These are phyloP conservation scores for Nakaseomyces kungkrabaensis DNA, from an alignment of 1,139 yeast species.

Conservation along the genomic window DNA sequence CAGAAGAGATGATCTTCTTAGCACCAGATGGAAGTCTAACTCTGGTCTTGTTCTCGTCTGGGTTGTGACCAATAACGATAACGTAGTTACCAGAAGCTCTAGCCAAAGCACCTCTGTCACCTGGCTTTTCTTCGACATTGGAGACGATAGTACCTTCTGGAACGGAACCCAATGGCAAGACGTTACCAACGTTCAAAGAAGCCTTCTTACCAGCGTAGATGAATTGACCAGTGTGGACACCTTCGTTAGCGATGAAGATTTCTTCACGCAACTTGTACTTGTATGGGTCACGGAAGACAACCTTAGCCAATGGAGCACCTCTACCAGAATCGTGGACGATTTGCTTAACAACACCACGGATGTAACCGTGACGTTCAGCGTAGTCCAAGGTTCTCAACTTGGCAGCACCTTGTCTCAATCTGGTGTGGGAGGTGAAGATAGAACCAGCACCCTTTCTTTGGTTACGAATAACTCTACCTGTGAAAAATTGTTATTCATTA, in stretches of 20 bases:
- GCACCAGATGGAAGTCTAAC: conserved; percentile 99
- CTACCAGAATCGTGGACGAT: conserved; percentile 99
- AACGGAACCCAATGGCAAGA: conserved; percentile 90
- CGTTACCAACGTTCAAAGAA: conserved; percentile 93
- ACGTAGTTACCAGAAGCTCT: conserved; percentile 99
- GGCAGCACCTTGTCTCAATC: conserved; percentile 99
- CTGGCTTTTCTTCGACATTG: conserved; percentile 97
- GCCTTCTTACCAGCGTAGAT: conserved; percentile 99
- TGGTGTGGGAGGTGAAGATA: conserved; percentile 99
- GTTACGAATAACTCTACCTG: conserved; percentile 99
- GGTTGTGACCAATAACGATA: conserved; percentile 98
- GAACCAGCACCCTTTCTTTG: conserved; percentile 99
- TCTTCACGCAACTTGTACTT: conserved; percentile 96
- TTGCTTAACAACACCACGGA: conserved; percentile 97
- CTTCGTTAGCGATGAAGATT: conserved; percentile 98
- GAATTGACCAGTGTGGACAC: conserved; percentile 99
- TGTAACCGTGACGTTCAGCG: conserved; percentile 99
- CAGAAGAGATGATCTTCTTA: conserved; percentile 89
- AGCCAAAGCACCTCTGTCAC: conserved; percentile 99
- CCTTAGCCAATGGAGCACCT: conserved; percentile 99
- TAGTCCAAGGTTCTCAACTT: conserved; percentile 98
- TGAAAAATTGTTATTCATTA: conserved; percentile 7
- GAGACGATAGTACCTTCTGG: conserved; percentile 99
- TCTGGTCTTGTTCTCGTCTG: conserved; percentile 98
- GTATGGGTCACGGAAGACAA: conserved; percentile 99